Evolutionary conservation across 179 eudicot species (phyloP).

Genomic region (Silene noctiflora): DNA sequence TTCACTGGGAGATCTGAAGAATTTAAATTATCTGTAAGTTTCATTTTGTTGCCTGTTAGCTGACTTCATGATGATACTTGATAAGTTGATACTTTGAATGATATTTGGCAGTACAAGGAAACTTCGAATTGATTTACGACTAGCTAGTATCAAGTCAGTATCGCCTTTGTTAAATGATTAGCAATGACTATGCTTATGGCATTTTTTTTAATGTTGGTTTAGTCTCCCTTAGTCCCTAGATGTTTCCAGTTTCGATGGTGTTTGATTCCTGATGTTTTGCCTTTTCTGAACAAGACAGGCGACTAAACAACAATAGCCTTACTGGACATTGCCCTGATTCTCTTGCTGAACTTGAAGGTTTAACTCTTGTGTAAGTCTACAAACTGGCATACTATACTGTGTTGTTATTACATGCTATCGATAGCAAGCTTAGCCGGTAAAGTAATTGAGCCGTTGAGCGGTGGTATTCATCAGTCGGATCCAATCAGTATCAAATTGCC

Average conservation of each 20-base stretch:
- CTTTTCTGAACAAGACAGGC: conserved; percentile 26
- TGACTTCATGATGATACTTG: too few species aligned
- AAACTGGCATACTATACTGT: background rate
- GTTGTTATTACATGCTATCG: background rate
- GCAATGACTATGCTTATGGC: too few species aligned
- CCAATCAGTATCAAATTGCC: too few species aligned
- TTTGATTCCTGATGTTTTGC: conserved; percentile 15
- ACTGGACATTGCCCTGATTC: conserved; percentile 36
- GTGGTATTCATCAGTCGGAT: too few species aligned
- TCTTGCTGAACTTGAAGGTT: conserved; percentile 28
- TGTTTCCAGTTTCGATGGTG: background rate
- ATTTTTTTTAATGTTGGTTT: background rate
- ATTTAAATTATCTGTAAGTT: conserved; percentile 75
- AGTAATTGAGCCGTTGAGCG: background rate
- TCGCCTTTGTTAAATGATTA: too few species aligned
- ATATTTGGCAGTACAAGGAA: too few species aligned
- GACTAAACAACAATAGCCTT: conserved; percentile 39
- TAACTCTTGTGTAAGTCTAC: conserved; percentile 36
- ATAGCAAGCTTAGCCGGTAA: background rate
- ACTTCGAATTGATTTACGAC: too few species aligned
- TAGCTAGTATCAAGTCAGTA: too few species aligned
- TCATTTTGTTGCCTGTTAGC: background rate
- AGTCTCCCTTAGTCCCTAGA: background rate
- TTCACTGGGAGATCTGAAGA: conserved; percentile 62
- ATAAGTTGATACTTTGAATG: too few species aligned